These are phyloP conservation scores for Erythrobasidium hasegawianum DNA, from an alignment of 1,284 basidiomycete species.

Conservation along the genomic window DNA sequence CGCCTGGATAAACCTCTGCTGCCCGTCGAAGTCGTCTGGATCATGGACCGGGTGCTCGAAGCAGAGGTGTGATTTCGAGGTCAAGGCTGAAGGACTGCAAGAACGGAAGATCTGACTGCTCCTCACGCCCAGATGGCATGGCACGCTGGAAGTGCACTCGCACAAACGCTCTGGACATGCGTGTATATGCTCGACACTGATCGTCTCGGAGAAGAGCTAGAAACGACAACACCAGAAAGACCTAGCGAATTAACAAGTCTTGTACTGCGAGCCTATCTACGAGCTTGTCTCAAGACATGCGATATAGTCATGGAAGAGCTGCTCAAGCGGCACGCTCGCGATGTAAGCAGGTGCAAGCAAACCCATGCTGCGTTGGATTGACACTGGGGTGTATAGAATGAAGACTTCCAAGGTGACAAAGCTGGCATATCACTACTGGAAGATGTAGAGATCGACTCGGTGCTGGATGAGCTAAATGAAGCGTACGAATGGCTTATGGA, in stretches of 20 bases:
- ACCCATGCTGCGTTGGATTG: no score
- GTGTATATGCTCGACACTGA: conserved; percentile 69
- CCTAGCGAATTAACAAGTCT: conserved; percentile 62
- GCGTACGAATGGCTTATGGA: conserved; percentile 56
- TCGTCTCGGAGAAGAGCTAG: conserved; percentile 38
- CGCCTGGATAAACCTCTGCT: conserved; percentile 62
- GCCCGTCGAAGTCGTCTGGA: conserved; percentile 76
- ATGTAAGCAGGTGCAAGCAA: no score
- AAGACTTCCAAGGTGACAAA: conserved; percentile 85
- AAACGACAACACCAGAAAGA: conserved; percentile 44
- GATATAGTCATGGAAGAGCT: conserved; percentile 78
- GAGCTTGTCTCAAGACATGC: conserved; percentile 74
- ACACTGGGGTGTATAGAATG: conserved; percentile 56
- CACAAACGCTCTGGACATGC: conserved; percentile 79
- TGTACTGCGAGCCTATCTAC: conserved; percentile 66
- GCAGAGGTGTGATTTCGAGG: conserved; percentile 63
- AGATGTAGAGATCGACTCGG: conserved; percentile 59
- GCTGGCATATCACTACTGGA: conserved; percentile 73
- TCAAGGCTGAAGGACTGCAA: no score
- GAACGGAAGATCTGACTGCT: background rate
- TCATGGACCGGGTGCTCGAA: conserved; percentile 72
- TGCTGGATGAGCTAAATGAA: conserved; percentile 61
- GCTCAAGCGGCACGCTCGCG: conserved; percentile 64
- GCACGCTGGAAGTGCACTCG: conserved; percentile 75
- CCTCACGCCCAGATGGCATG: conserved; percentile 65